Base-by-base conservation (phyloP, 192 early-diverging fungal genomes). In the Hyaloraphidium curvatum region DNA sequence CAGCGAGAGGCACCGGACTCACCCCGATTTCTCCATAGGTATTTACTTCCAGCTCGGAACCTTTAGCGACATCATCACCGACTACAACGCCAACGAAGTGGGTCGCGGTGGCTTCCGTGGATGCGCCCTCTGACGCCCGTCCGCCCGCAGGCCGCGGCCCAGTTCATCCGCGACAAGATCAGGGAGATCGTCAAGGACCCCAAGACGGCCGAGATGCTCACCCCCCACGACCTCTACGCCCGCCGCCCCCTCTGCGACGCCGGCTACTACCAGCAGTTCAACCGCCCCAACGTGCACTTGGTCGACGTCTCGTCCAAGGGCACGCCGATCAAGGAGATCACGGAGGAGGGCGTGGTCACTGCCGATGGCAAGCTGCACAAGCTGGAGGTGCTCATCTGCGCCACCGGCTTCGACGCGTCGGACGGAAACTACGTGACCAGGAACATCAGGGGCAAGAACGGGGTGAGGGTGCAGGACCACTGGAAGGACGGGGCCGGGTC, bases 101-200 rank as follows among this genome's bases (percentile, higher is more conserved):
- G n/a, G n/a, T n/a, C n/a, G n/a, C n/a, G n/a, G n/a, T n/a, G n/a
- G n/a, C n/a, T n/a, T n/a, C n/a, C n/a, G n/a, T n/a, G n/a, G n/a
- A n/a, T n/a, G n/a, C n/a, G n/a, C n/a, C n/a, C n/a, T n/a, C n/a
- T n/a, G n/a, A n/a, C n/a, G n/a, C n/a, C n/a, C n/a, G n/a, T n/a
- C n/a, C n/a, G n/a, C n/a, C n/a, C n/a, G n/a, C n/a, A n/a, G n/a
- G n/a, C n/a, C n/a, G n/a, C n/a, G n/a, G n/a, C n/a, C n/a, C n/a
- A n/a, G n/a, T n/a, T n/a, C n/a, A n/a, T n/a, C n/a, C n/a, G n/a
- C n/a, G n/a, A n/a, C n/a, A n/a, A n/a, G n/a, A n/a, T n/a, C n/a
- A n/a, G n/a, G n/a, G n/a, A n/a, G 43, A 48, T 48, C 43, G 43
- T 48, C 7, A 48, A 48, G 19, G 43, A 48, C 43, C 43, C 43